Conservation (phyloP, 805 yeast species). For the Millerago galiae region DNA sequence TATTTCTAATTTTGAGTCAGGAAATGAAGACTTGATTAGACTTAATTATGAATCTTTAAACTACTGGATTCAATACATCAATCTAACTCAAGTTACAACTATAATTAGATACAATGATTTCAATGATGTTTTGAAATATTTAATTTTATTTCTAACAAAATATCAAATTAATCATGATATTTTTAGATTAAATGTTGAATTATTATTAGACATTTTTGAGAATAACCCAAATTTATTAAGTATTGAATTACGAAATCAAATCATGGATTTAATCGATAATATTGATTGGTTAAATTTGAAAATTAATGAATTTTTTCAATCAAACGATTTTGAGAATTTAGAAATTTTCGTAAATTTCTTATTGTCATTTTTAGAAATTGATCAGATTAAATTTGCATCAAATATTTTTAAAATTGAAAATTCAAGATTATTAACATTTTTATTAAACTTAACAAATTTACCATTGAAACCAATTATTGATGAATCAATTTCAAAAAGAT, state of each 20-base stretch:
- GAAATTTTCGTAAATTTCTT: conserved; percentile 39
- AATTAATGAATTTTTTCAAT: conserved; percentile 28
- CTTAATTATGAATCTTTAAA: conserved; percentile 27
- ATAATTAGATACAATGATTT: conserved; percentile 18
- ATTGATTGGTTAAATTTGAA: conserved; percentile 39
- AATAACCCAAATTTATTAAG: conserved; percentile 23
- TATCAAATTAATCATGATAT: conserved; percentile 8
- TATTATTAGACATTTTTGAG: conserved; percentile 21
- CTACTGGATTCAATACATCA: conserved; percentile 33
- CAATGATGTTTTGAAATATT: conserved; percentile 15
- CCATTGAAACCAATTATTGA: conserved; percentile 54
- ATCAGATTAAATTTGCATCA: conserved; percentile 36
- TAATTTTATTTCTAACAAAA: conserved; percentile 9
- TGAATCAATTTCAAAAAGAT: conserved; percentile 48
- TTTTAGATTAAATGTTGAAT: conserved; percentile 9
- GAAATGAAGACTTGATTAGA: conserved; percentile 5
- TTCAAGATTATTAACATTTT: conserved; percentile 38
- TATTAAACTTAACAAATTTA: conserved; percentile 47
- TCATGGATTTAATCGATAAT: conserved; percentile 29
- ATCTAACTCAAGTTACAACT: conserved; percentile 27
- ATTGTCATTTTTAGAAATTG: conserved; percentile 40
- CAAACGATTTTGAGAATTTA: conserved; percentile 31
- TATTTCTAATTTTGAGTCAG: conserved; percentile 9
- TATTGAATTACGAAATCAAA: conserved; percentile 12
- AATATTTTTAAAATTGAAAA: conserved; percentile 30